Evolutionary conservation across 441 rosid species (phyloP).

Genomic region (Hura crepitans): DNA sequence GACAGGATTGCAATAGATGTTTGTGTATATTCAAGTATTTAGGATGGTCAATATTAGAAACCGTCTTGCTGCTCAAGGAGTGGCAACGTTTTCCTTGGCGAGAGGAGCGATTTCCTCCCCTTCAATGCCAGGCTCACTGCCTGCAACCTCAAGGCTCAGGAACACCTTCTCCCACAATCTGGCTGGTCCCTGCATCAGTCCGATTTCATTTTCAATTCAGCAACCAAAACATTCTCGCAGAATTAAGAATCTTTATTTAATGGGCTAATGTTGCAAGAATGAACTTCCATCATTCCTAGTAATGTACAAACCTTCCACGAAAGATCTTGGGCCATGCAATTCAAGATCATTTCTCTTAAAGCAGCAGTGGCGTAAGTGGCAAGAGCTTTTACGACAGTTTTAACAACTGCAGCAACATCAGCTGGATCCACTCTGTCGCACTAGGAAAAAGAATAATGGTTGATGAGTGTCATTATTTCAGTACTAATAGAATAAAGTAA

Average conservation of each 20-base stretch:
- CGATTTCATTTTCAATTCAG: constrained; percentile 5
- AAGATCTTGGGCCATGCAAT: constrained; percentile 81
- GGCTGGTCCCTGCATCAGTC: constrained; percentile 63
- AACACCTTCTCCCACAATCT: constrained; percentile 65
- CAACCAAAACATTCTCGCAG: background rate
- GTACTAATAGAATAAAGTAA: background rate
- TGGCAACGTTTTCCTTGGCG: constrained; percentile 70
- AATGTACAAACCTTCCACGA: constrained; percentile 81
- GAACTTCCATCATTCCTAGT: background rate
- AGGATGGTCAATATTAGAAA: background rate
- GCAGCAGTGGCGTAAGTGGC: constrained; percentile 51
- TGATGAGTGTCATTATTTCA: background rate
- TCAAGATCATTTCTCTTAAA: constrained; percentile 65
- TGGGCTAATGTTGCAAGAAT: background rate
- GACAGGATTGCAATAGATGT: background rate
- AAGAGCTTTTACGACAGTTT: constrained; percentile 52
- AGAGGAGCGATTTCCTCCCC: constrained; percentile 37
- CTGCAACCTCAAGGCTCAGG: constrained; percentile 48
- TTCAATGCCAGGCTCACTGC: constrained; percentile 41
- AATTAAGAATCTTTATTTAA: background rate
- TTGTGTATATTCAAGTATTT: background rate
- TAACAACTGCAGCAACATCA: constrained; percentile 64
- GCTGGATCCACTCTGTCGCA: constrained; percentile 73
- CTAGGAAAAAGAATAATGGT: constrained; percentile 32
- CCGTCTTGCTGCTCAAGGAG: constrained; percentile 42